These are phyloP conservation scores for Fusarium sp. DNA, from an alignment of 2,329 filamentous ascomycete species.

Conservation along the genomic window DNA sequence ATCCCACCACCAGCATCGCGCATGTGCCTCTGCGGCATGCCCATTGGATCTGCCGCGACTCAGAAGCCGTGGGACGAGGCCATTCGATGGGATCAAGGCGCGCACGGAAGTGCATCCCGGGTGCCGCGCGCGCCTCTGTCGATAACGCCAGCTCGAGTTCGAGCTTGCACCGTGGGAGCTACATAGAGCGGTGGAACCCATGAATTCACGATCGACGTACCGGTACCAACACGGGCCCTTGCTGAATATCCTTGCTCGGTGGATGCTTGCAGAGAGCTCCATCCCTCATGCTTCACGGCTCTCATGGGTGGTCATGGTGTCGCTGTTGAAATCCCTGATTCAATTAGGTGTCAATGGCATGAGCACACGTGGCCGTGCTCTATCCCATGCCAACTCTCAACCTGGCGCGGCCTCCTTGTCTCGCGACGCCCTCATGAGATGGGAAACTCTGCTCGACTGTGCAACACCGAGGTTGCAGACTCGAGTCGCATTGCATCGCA, in stretches of 20 bases:
- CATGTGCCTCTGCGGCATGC: constrained; percentile 26
- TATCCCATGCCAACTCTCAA: neutral
- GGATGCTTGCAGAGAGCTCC: constrained; percentile 14
- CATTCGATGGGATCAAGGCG: constrained; percentile 13
- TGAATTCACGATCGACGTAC: constrained; percentile 27
- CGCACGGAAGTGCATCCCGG: constrained; percentile 26
- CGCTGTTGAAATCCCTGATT: constrained; percentile 5
- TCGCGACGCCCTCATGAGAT: constrained; percentile 1
- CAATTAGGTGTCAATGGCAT: constrained; percentile 14
- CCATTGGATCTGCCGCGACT: constrained; percentile 28
- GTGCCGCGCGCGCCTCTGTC: constrained; percentile 20
- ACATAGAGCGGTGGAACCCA: constrained; percentile 33
- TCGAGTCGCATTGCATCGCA: neutral
- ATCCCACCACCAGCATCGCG: constrained; percentile 35
- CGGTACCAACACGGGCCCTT: constrained; percentile 14
- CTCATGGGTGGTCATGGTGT: constrained; percentile 16
- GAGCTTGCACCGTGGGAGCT: constrained; percentile 15
- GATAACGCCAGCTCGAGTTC: constrained; percentile 11
- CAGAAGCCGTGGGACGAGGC: constrained; percentile 18
- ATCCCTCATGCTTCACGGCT: constrained; percentile 4
- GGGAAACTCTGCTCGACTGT: neutral
- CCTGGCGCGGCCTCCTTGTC: neutral
- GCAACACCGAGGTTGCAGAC: neutral
- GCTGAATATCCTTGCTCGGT: constrained; percentile 1
- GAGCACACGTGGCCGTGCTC: constrained; percentile 18